Base-by-base conservation (phyloP, 352 stramenopile species). In the Pythium phragmitis region DNA sequence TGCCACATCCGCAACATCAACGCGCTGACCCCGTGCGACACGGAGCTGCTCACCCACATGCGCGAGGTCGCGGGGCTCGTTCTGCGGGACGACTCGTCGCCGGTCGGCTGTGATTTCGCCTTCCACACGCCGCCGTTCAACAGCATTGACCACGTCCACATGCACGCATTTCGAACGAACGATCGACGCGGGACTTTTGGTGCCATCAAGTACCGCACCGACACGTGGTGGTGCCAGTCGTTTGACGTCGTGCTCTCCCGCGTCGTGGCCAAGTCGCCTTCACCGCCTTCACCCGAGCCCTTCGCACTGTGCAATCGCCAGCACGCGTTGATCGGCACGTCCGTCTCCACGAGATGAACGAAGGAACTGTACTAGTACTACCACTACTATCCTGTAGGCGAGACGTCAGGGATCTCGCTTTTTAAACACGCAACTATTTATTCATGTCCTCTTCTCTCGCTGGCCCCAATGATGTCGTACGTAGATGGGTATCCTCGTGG, bases 141-240 rank as follows among this genome's bases (percentile, higher is more conserved):
- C 76, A 92, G 82, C 67, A 96, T 96, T 66, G 87, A 96, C 68
- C 87, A 96, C 68, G 83, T 96, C 42, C 87, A 96, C 77, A 94
- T 96, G 85, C 87, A 96, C 70, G 85, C 84, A 17, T 94, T 96
- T 58, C 79, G 77, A 16, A 80, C 71, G 46, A 73, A 75, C 59
- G 75, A 81, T 39, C 34, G 34, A 39, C 34, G 16, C 65, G 84
- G 45, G 70, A 77, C 26, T 84, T 89, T 42, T 79, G 83, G 28
- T 86, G 74, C 53, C 70, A 90, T 95, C 63, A 95, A 95, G 74
- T 95, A 92, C 70, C 79, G 78, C 51, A 95, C 85, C 1, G 80
- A 87, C 55, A 94, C 87, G 30, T 95, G 87, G 87, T 95, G 87
- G 87, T 95, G 87, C 50, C 85, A 83, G 37, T 92, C 81, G 12